Evolutionary conservation across 2,329 filamentous ascomycete genomes (phyloP).

Genomic region (Pseudogymnoascus sp.): DNA sequence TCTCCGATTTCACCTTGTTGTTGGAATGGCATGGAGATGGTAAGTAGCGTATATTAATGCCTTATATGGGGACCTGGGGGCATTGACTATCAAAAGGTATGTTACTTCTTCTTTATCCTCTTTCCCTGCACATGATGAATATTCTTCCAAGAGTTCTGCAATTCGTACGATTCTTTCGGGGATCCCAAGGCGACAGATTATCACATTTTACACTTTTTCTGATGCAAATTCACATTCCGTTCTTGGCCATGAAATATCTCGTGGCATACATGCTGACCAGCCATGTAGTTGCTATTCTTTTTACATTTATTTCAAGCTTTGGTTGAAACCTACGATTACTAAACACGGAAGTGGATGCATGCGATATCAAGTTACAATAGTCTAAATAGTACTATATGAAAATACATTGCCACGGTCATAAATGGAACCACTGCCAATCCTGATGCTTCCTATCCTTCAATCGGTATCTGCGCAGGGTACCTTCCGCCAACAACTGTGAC

Average conservation of each 20-base stretch:
- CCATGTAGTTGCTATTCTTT: background rate
- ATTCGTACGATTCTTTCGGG: slow-evolving; percentile 21
- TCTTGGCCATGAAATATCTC: background rate
- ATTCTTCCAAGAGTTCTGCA: slow-evolving; percentile 24
- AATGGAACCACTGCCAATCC: background rate
- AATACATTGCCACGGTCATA: background rate
- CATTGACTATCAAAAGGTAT: background rate
- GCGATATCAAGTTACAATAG: background rate
- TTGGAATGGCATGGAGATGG: background rate
- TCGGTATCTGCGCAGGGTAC: slow-evolving; percentile 32
- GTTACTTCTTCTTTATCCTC: background rate
- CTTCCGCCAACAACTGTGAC: slow-evolving; percentile 41
- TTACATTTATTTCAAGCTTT: background rate
- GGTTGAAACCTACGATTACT: background rate
- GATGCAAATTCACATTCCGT: slow-evolving; percentile 11
- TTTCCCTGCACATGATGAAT: slow-evolving; percentile 19
- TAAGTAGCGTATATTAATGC: slow-evolving; percentile 2
- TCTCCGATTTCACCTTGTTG: background rate
- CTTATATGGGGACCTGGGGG: background rate
- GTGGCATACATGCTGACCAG: background rate
- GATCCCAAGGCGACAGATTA: slow-evolving; percentile 21
- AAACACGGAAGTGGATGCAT: background rate
- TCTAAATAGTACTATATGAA: background rate
- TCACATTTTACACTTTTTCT: slow-evolving; percentile 25
- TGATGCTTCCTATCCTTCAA: background rate